These are phyloP conservation scores for Pyrrhoderma lamaoense DNA, from an alignment of 1,284 basidiomycete genomes.

Conservation along the genomic window DNA sequence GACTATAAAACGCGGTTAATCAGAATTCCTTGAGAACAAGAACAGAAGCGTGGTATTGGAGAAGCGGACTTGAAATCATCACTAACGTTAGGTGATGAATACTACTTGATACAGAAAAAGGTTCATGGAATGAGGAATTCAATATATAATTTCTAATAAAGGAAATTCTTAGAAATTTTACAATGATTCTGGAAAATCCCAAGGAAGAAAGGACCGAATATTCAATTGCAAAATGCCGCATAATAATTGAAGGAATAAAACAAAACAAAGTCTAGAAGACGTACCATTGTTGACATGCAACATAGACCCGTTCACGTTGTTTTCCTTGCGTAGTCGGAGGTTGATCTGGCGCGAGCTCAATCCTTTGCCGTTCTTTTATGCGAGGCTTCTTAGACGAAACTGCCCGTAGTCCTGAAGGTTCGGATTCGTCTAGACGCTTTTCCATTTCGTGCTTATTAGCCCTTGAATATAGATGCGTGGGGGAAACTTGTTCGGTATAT, in stretches of 20 bases:
- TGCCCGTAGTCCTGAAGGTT: too few relatives aligned
- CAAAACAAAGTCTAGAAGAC: conserved; percentile 22
- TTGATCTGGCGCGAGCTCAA: conserved; percentile 61
- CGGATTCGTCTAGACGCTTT: too few relatives aligned
- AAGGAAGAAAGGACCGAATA: conserved; percentile 3
- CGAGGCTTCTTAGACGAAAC: too few relatives aligned
- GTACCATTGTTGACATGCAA: conserved; percentile 70
- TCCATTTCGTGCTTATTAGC: too few relatives aligned
- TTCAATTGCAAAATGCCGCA: conserved; percentile 2
- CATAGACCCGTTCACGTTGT: conserved; percentile 63
- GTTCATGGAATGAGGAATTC: too few relatives aligned
- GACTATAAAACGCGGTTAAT: conserved; percentile 35
- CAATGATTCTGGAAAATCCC: not conserved
- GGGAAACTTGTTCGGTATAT: too few relatives aligned
- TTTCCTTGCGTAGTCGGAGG: conserved; percentile 71
- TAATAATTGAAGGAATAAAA: too few relatives aligned
- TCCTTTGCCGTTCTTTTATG: conserved; percentile 47
- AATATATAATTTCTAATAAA: not conserved
- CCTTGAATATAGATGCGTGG: too few relatives aligned
- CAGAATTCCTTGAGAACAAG: not conserved
- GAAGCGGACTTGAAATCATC: too few relatives aligned
- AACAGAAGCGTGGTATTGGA: too few relatives aligned
- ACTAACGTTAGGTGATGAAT: too few relatives aligned
- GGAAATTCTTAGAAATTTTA: not conserved
- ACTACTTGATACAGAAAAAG: too few relatives aligned